A percentile compares a stretch with the other conserved stretches of the same genome.
phyloP scores from a whole-genome alignment of 2,329 filamentous ascomycete genomes.

The Trichophyton schoenleinii region DNA sequence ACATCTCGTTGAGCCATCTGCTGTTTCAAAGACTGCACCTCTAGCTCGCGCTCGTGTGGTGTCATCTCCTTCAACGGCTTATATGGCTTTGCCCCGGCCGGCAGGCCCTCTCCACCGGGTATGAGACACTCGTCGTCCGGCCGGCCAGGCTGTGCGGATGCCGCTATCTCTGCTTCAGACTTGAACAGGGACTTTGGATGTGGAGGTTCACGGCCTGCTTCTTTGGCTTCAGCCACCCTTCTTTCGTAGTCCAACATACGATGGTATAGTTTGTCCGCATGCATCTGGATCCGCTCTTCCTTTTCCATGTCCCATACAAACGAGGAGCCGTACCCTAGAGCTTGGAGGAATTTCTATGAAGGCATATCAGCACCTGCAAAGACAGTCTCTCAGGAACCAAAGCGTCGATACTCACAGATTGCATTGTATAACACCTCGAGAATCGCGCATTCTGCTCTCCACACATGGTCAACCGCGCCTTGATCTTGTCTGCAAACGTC shows the following conservation, averaged over 20 bases:
- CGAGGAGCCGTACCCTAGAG: slow-evolving; percentile 69
- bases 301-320: slow-evolving; percentile 51
- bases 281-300: slow-evolving; percentile 88
- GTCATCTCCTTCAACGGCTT: slow-evolving; percentile 31
- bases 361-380: slow-evolving; percentile 4
- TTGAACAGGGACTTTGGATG: slow-evolving; percentile 35
- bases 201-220: slow-evolving; percentile 31
- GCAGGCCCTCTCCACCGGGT: slow-evolving; percentile 26
- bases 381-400: neutral
- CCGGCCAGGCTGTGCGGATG: slow-evolving; percentile 6
- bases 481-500: slow-evolving; percentile 46
- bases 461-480: slow-evolving; percentile 59
- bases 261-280: slow-evolving; percentile 82
- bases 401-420: slow-evolving; percentile 47
- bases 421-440: slow-evolving; percentile 78
- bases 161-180: slow-evolving; percentile 18
- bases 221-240: slow-evolving; percentile 49
- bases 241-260: slow-evolving; percentile 74
- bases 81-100: slow-evolving; percentile 24
- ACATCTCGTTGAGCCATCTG: slow-evolving; percentile 26
- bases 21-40: slow-evolving; percentile 29
- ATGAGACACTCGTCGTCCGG: slow-evolving; percentile 20
- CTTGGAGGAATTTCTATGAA: slow-evolving; percentile 67
- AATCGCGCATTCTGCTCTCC: slow-evolving; percentile 62
- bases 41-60: slow-evolving; percentile 36